phyloP scores from a whole-genome alignment of 768 basidiomycete genomes.

The Lepiota venenata region DNA sequence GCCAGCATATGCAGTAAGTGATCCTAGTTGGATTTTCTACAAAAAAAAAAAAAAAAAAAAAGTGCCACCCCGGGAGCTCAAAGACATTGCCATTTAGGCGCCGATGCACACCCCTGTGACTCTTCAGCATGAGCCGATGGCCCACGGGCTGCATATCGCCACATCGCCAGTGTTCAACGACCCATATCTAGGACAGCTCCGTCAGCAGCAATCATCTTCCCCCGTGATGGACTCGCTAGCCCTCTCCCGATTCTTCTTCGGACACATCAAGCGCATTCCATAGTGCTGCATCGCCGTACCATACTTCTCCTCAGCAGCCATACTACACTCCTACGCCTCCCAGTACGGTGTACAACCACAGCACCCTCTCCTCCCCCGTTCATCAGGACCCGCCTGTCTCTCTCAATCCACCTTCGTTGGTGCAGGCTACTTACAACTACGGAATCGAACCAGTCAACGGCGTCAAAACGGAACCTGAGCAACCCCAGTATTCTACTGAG shows the following conservation, averaged over 20 bases:
- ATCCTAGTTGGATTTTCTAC: background rate
- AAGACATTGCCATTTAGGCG: too few species aligned
- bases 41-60: too few species aligned
- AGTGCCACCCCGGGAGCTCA: background rate
- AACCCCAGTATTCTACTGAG: background rate
- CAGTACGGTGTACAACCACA: too few species aligned
- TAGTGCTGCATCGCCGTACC: background rate
- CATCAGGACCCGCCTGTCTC: background rate
- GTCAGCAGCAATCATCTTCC: conserved; percentile 4
- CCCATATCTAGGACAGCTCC: background rate
- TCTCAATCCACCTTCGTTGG: background rate
- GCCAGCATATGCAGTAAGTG: background rate
- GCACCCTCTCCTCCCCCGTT: background rate
- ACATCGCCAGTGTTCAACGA: background rate
- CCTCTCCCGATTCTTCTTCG: conserved; percentile 3
- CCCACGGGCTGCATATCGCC: background rate
- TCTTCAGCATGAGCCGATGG: too few species aligned
- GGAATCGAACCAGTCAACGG: too few species aligned
- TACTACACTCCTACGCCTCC: background rate
- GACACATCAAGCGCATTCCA: background rate
- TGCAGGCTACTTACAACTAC: background rate
- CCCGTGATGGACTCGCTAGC: conserved; percentile 1
- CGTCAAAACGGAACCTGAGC: background rate
- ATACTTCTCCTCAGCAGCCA: background rate
- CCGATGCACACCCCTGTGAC: too few species aligned